A percentile compares a stretch with the other conserved stretches of the same genome.
These are phyloP conservation scores for Buxus sempervirens DNA, from an alignment of 164 flowering plant genomes.

Conservation along the genomic window DNA sequence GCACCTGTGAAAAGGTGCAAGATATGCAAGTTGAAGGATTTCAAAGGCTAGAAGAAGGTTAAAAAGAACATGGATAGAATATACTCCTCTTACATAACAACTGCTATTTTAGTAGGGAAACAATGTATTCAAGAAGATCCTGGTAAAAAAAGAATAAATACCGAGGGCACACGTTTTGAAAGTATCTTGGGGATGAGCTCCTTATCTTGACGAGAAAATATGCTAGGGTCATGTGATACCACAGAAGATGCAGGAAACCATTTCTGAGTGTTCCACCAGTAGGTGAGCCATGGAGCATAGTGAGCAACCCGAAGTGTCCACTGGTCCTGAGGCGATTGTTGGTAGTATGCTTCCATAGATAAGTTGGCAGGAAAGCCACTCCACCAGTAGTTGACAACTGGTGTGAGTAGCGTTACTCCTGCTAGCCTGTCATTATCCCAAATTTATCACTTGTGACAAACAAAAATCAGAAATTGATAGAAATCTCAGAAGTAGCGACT, in stretches of 20 bases:
- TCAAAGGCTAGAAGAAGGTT: too few species aligned
- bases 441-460: background rate
- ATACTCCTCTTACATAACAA: too few species aligned
- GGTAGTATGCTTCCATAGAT: slow-evolving; percentile 43
- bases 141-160: slow-evolving; percentile 11
- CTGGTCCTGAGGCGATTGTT: slow-evolving; percentile 45
- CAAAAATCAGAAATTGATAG: background rate
- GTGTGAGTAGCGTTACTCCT: slow-evolving; percentile 66
- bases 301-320: slow-evolving; percentile 58
- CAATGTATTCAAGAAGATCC: background rate
- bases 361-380: slow-evolving; percentile 55
- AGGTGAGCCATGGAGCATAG: slow-evolving; percentile 62
- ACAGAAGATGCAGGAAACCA: slow-evolving; percentile 53
- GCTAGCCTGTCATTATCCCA: slow-evolving; percentile 48
- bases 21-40: too few species aligned
- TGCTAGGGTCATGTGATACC: slow-evolving; percentile 17
- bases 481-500: too few species aligned
- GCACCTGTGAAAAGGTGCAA: too few species aligned
- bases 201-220: slow-evolving; percentile 39
- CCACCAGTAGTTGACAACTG: slow-evolving; percentile 81
- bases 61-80: too few species aligned
- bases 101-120: background rate
- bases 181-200: slow-evolving; percentile 23
- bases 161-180: slow-evolving; percentile 13
- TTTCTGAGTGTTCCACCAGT: slow-evolving; percentile 85